phyloP scores from a whole-genome alignment of 1,139 yeast species.

The Pichia norvegensis region DNA sequence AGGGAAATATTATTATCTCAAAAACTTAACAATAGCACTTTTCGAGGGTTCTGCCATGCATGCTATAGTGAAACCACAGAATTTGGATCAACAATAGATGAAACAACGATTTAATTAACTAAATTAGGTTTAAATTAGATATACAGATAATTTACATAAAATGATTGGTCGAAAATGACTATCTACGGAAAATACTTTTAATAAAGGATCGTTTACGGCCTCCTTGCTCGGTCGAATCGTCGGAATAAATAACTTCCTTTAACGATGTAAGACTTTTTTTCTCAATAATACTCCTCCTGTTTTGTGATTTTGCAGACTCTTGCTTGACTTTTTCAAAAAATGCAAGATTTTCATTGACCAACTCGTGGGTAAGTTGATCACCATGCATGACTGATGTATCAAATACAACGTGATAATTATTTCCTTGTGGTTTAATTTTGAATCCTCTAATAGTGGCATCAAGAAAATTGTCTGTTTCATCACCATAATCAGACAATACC shows the following conservation, averaged over 20 bases:
- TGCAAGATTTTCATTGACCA: neutral
- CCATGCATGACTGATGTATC: neutral
- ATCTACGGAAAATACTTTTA: constrained; percentile 1
- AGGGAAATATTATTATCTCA: neutral
- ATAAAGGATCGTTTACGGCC: neutral
- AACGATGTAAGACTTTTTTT: neutral
- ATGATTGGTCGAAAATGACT: neutral
- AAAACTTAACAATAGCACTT: neutral
- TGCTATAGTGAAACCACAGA: neutral
- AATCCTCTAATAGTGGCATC: constrained; percentile 20
- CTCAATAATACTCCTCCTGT: neutral
- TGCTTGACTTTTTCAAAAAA: neutral
- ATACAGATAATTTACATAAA: neutral
- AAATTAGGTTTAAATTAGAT: neutral
- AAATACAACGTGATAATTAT: neutral
- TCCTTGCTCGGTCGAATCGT: neutral
- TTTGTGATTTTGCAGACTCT: neutral
- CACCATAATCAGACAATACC: constrained; percentile 33
- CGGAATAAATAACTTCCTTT: neutral
- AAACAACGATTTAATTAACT: neutral
- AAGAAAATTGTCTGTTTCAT: constrained; percentile 33
- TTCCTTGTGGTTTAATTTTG: neutral
- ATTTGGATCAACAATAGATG: neutral
- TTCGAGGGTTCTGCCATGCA: neutral
- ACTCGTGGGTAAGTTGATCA: constrained; percentile 1